Evolutionary conservation across 768 basidiomycete genomes (phyloP).

Genomic region (Amyloporia xantha): DNA sequence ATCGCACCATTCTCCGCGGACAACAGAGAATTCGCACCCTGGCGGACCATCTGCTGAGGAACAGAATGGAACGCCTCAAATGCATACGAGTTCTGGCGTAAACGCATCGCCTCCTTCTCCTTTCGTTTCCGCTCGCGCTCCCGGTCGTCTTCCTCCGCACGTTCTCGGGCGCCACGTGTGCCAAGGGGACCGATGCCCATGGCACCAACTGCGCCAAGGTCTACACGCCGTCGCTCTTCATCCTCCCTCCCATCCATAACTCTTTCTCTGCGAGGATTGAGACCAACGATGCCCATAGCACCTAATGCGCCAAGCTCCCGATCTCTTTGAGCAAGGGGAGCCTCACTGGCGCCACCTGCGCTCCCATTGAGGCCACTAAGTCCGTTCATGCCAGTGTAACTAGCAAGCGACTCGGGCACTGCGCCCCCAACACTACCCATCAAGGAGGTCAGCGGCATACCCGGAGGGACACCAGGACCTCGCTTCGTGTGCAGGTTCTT

Average conservation of each 20-base stretch:
- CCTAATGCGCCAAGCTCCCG: constrained; percentile 16
- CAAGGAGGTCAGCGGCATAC: constrained; percentile 12
- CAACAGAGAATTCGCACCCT: constrained; percentile 25
- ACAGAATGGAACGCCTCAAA: constrained; percentile 80
- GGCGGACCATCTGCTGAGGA: constrained; percentile 31
- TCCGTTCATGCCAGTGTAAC: constrained; percentile 9
- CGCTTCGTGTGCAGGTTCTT: constrained; percentile 97
- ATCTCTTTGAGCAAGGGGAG: constrained; percentile 14
- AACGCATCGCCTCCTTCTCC: constrained; percentile 43
- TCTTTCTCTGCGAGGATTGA: constrained; percentile 22
- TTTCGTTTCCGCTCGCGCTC: constrained; percentile 46
- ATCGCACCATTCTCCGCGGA: constrained; percentile 23
- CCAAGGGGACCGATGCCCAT: constrained; percentile 17
- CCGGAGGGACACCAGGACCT: constrained; percentile 44
- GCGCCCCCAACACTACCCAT: constrained; percentile 11
- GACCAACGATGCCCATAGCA: constrained; percentile 34
- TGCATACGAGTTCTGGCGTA: constrained; percentile 39
- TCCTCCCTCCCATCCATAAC: constrained; percentile 40
- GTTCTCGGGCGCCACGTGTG: constrained; percentile 53
- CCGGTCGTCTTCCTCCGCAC: constrained; percentile 49
- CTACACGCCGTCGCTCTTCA: constrained; percentile 31
- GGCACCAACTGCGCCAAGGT: constrained; percentile 37
- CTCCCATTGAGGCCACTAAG: constrained; percentile 14
- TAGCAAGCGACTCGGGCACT: constrained; percentile 10
- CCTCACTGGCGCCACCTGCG: constrained; percentile 11